Conservation (phyloP, 768 basidiomycete species). For the Pleurotus sapidus region DNA sequence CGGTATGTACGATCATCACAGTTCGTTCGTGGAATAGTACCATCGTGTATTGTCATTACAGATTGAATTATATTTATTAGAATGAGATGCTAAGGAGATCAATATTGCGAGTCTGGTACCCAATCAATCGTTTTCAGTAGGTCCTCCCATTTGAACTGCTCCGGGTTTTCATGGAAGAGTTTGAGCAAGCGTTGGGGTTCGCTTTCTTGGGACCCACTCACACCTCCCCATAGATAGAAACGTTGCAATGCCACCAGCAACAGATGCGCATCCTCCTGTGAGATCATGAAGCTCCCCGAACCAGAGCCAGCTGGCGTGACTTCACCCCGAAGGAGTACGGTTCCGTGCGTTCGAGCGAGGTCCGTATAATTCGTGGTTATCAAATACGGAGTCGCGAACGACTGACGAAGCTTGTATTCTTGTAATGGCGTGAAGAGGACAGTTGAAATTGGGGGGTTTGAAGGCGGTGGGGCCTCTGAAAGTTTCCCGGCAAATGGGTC, state of each 20-base stretch:
- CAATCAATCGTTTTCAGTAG: constrained; percentile 54
- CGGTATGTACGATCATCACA: not conserved
- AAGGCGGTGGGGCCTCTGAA: constrained; percentile 17
- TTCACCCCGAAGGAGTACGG: constrained; percentile 89
- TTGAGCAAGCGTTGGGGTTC: constrained; percentile 53
- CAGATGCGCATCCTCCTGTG: constrained; percentile 81
- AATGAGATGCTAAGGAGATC: not conserved
- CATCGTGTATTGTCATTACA: too few relatives aligned
- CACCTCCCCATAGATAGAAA: constrained; percentile 72
- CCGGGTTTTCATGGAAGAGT: constrained; percentile 76
- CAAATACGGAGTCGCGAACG: constrained; percentile 89
- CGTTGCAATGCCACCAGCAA: constrained; percentile 79
- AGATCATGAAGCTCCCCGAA: constrained; percentile 50
- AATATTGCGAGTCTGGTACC: not conserved
- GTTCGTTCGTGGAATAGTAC: not conserved
- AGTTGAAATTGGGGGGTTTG: constrained; percentile 61
- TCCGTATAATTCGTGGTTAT: constrained; percentile 93
- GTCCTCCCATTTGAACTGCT: constrained; percentile 80
- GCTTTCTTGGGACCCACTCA: constrained; percentile 20
- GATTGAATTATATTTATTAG: not conserved
- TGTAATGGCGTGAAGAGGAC: constrained; percentile 90
- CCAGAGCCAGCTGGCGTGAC: constrained; percentile 60
- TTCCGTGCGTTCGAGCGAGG: constrained; percentile 70
- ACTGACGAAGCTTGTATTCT: constrained; percentile 84
- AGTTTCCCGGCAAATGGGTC: constrained; percentile 42